phyloP scores from a whole-genome alignment of 2,329 filamentous ascomycete genomes.

The Fusarium continuum region DNA sequence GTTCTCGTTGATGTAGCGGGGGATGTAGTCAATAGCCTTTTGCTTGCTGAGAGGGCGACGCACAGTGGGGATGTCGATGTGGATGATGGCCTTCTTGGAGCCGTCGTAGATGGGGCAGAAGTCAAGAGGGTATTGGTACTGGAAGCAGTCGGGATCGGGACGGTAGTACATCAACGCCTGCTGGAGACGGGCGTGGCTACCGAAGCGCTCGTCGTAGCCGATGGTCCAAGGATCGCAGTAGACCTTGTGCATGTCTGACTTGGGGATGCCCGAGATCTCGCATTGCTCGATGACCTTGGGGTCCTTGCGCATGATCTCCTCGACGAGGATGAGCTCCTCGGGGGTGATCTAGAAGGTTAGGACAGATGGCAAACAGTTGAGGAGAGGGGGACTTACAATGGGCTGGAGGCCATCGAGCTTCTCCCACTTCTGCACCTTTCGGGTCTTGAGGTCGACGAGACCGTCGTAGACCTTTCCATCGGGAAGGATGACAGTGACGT shows the following conservation, averaged over 20 bases:
- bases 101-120: conserved; percentile 93
- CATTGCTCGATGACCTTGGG: conserved; percentile 92
- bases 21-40: conserved; percentile 81
- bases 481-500: conserved; percentile 82
- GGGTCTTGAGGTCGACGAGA: conserved; percentile 74
- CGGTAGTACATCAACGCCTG: conserved; percentile 97
- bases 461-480: conserved; percentile 86
- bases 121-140: conserved; percentile 91
- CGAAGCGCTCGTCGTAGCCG: conserved; percentile 90
- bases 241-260: conserved; percentile 90
- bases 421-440: conserved; percentile 78
- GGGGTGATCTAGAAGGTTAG: conserved; percentile 74
- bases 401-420: conserved; percentile 81
- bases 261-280: conserved; percentile 79
- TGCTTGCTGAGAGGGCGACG: conserved; percentile 78
- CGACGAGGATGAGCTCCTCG: conserved; percentile 86
- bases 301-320: conserved; percentile 78
- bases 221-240: conserved; percentile 98
- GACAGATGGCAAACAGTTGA: background rate
- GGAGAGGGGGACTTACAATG: conserved; percentile 61
- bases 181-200: conserved; percentile 80
- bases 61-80: conserved; percentile 83
- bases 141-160: conserved; percentile 83
- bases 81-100: conserved; percentile 79
- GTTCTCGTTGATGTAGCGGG: conserved; percentile 73